phyloP scores from a whole-genome alignment of 192 early-diverging fungal genomes.

The Hyaloraphidium curvatum region DNA sequence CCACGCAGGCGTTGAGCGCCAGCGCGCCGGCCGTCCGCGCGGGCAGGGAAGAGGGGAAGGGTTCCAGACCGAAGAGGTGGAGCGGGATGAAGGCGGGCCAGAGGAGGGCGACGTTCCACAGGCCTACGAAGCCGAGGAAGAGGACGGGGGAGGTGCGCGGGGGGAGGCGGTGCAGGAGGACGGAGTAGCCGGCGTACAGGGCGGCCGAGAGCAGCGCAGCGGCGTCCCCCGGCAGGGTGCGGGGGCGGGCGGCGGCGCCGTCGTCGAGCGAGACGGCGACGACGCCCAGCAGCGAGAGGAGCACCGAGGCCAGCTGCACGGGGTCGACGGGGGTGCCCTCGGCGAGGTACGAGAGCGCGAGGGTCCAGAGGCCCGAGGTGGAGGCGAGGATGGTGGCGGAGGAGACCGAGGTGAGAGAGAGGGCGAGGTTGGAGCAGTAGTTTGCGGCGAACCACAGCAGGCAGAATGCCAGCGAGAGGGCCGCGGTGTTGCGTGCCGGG shows the following conservation, averaged over 20 bases:
- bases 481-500: too few species aligned
- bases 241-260: constrained; percentile 11
- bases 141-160: constrained; percentile 43
- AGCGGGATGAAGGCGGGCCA: constrained; percentile 45
- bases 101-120: constrained; percentile 42
- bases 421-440: constrained; percentile 36
- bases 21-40: constrained; percentile 38
- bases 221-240: constrained; percentile 40
- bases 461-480: constrained; percentile 30
- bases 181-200: constrained; percentile 59
- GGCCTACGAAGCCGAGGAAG: constrained; percentile 64
- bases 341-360: too few species aligned
- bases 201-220: constrained; percentile 49
- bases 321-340: constrained; percentile 27
- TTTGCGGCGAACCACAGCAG: constrained; percentile 68
- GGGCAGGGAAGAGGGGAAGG: constrained; percentile 32
- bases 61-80: constrained; percentile 37
- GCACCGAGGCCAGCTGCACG: constrained; percentile 33
- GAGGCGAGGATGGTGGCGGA: constrained; percentile 56
- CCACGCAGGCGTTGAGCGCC: constrained; percentile 48
- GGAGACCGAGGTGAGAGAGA: constrained; percentile 48
- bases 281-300: constrained; percentile 31
- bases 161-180: constrained; percentile 46
- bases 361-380: constrained; percentile 54
- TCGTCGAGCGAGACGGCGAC: constrained; percentile 44